These are phyloP conservation scores for Eimeria praecox DNA, from an alignment of 169 alveolate genomes.

Conservation along the genomic window DNA sequence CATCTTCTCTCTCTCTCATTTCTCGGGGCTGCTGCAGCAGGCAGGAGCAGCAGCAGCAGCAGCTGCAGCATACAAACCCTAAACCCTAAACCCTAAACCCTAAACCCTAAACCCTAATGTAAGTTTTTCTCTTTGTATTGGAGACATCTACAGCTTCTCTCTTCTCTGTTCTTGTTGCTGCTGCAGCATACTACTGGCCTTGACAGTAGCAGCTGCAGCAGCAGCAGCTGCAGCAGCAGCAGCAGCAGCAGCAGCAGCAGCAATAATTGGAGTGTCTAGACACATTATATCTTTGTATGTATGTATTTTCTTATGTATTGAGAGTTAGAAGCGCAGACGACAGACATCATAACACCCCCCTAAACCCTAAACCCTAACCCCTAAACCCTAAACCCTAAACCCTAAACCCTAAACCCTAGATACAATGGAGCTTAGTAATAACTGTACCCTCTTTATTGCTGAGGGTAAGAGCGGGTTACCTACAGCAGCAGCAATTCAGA, in stretches of 20 bases:
- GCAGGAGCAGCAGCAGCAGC: no score
- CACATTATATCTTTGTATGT: background rate
- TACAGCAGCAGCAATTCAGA: slow-evolving; percentile 66
- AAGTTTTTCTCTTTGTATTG: background rate
- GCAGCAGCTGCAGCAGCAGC: slow-evolving; percentile 18
- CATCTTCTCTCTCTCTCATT: no score
- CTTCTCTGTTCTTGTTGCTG: background rate
- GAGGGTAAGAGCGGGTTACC: slow-evolving; percentile 50
- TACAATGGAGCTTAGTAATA: slow-evolving; percentile 57
- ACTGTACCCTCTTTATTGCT: slow-evolving; percentile 58
- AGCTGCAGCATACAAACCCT: background rate
- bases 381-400: background rate
- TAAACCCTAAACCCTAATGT: background rate
- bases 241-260: background rate
- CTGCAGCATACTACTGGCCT: background rate
- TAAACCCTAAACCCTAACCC: background rate
- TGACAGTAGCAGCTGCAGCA: slow-evolving; percentile 9
- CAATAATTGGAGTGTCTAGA: slow-evolving; percentile 3
- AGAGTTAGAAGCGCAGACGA: background rate
- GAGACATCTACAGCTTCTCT: background rate
- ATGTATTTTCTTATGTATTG: background rate
- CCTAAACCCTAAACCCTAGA: slow-evolving; percentile 6
- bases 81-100: slow-evolving; percentile 23
- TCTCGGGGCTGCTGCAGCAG: no score
- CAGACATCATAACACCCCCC: background rate